A percentile compares a stretch with the other conserved stretches of the same genome.
Evolutionary conservation across 768 basidiomycete genomes (phyloP).

Genomic region (Tephrocybe sp.): DNA sequence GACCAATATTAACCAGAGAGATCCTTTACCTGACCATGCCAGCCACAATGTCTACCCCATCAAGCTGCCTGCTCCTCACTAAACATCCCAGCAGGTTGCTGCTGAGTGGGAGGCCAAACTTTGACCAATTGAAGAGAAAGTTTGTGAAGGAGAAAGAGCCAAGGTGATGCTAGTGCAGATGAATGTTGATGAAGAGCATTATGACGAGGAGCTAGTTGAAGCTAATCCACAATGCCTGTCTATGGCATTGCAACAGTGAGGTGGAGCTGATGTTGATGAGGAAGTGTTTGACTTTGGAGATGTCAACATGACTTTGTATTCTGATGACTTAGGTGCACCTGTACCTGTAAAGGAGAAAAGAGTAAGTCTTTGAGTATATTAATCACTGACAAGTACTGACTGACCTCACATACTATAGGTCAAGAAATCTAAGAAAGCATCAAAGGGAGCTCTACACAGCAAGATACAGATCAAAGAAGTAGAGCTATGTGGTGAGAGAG

Average conservation of each 20-base stretch:
- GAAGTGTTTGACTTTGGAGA: constrained; percentile 4
- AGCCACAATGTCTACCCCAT: no score
- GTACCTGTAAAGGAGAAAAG: neutral
- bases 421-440: neutral
- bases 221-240: constrained; percentile 4
- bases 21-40: no score
- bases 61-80: no score
- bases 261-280: constrained; percentile 1
- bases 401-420: neutral
- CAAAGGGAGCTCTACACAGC: no score
- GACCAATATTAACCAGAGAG: no score
- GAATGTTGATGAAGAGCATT: constrained; percentile 6
- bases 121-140: constrained; percentile 5
- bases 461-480: no score
- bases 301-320: neutral
- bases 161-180: constrained; percentile 8
- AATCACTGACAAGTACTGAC: neutral
- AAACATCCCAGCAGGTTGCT: no score
- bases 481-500: no score
- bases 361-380: neutral
- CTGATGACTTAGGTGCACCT: neutral
- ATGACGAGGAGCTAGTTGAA: neutral
- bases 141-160: constrained; percentile 7
- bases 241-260: neutral
- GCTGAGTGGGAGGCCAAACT: no score